Percentiles rank a stretch among this genome's conserved stretches.
phyloP scores from a whole-genome alignment of 805 yeast species.

The Nakazawaea ernobii region DNA sequence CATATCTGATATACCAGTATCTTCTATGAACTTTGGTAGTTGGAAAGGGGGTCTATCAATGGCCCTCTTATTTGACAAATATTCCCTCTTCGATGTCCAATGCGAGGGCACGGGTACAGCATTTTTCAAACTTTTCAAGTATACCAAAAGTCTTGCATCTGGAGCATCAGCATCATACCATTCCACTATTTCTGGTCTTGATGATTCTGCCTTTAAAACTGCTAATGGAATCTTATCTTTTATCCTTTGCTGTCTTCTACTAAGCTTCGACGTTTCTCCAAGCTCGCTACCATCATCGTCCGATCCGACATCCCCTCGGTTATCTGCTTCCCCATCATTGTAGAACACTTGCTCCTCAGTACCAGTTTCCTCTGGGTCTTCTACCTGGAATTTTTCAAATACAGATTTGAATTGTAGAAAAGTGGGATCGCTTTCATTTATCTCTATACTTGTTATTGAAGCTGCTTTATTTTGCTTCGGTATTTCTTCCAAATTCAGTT shows the following conservation, averaged over 20 bases:
- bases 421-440: constrained; percentile 10
- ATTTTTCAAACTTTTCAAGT: constrained; percentile 60
- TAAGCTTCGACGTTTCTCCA: constrained; percentile 19
- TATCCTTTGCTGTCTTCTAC: constrained; percentile 48
- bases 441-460: constrained; percentile 12
- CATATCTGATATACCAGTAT: constrained; percentile 86
- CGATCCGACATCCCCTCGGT: constrained; percentile 9
- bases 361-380: constrained; percentile 19
- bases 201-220: constrained; percentile 52
- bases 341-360: constrained; percentile 18
- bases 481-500: constrained; percentile 7
- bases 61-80: constrained; percentile 59
- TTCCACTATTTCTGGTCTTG: constrained; percentile 70
- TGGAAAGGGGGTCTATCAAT: constrained; percentile 65
- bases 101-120: constrained; percentile 74
- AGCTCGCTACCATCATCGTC: constrained; percentile 20
- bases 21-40: constrained; percentile 70
- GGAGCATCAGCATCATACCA: constrained; percentile 84
- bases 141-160: constrained; percentile 64
- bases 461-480: constrained; percentile 12
- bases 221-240: constrained; percentile 59
- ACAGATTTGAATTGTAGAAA: constrained; percentile 25
- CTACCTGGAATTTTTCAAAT: constrained; percentile 27
- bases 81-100: constrained; percentile 80
- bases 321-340: constrained; percentile 16